phyloP scores from a whole-genome alignment of 2,329 filamentous ascomycete genomes.

The Venturia nashicola region DNA sequence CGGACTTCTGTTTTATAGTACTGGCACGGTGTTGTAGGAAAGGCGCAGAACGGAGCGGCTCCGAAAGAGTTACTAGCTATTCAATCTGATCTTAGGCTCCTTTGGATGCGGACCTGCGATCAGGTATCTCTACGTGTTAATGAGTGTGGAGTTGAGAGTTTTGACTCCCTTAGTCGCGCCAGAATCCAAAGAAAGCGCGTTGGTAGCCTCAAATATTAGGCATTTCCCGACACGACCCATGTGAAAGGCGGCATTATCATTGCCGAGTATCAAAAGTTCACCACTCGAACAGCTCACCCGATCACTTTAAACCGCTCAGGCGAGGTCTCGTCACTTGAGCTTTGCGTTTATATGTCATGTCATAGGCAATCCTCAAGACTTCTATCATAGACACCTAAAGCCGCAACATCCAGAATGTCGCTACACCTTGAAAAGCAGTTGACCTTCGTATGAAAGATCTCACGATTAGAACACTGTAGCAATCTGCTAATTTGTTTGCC shows the following conservation, averaged over 20 bases:
- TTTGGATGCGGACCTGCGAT: neutral
- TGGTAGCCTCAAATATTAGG: neutral
- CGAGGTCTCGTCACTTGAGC: neutral
- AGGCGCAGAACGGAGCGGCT: neutral
- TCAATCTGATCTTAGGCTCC: neutral
- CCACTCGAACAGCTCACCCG: neutral
- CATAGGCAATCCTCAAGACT: neutral
- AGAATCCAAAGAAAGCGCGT: neutral
- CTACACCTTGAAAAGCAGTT: slow-evolving; percentile 74
- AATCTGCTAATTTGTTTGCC: neutral
- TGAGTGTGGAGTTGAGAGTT: neutral
- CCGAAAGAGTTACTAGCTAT: neutral
- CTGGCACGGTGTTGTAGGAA: neutral
- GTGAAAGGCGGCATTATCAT: neutral
- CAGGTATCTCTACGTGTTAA: neutral
- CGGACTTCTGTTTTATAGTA: neutral
- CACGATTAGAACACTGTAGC: slow-evolving; percentile 11
- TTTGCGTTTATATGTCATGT: neutral
- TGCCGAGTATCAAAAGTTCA: neutral
- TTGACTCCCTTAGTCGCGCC: neutral
- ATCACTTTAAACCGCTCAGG: neutral
- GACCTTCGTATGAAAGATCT: slow-evolving; percentile 53
- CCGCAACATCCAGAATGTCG: slow-evolving; percentile 26
- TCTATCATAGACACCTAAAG: neutral
- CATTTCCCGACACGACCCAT: neutral